Conservation (phyloP, 148 eudicot species). For the Rhododendron mucronatum region DNA sequence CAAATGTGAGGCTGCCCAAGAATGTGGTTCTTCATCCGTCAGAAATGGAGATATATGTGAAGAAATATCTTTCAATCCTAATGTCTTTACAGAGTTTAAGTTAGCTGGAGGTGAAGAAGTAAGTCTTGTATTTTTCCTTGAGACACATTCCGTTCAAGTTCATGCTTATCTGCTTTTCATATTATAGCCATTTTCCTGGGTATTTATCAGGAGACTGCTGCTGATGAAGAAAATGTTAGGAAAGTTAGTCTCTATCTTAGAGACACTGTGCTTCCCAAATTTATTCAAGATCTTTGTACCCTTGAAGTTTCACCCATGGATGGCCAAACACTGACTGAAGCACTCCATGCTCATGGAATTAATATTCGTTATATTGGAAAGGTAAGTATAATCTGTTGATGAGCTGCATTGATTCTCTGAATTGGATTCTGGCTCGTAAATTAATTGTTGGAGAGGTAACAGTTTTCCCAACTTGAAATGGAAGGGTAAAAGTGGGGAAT, state of each 20-base stretch:
- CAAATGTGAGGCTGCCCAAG: conserved; percentile 29
- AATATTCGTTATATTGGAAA: conserved; percentile 93
- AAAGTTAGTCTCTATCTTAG: conserved; percentile 68
- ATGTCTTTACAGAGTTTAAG: conserved; percentile 87
- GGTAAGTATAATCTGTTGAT: conserved; percentile 33
- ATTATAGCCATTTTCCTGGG: conserved; percentile 5
- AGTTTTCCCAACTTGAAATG: not conserved
- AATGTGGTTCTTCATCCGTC: conserved; percentile 24
- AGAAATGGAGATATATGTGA: conserved; percentile 30
- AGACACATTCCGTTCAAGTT: not conserved
- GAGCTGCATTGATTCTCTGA: not conserved
- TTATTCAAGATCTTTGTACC: conserved; percentile 79
- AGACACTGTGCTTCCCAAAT: conserved; percentile 66
- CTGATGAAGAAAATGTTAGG: conserved; percentile 85
- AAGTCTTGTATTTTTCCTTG: conserved; percentile 6
- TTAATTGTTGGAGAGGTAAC: not conserved
- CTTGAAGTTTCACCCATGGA: conserved; percentile 99
- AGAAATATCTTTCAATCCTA: conserved; percentile 73
- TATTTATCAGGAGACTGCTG: conserved; percentile 72
- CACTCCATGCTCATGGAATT: conserved; percentile 97
- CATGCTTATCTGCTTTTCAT: not conserved
- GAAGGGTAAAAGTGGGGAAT: not conserved
- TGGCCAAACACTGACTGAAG: conserved; percentile 98
- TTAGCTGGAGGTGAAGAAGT: conserved; percentile 81
- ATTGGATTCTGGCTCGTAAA: not conserved